Conservation (phyloP, 176 grass and related monocot genomes). For the Avena sativa region DNA sequence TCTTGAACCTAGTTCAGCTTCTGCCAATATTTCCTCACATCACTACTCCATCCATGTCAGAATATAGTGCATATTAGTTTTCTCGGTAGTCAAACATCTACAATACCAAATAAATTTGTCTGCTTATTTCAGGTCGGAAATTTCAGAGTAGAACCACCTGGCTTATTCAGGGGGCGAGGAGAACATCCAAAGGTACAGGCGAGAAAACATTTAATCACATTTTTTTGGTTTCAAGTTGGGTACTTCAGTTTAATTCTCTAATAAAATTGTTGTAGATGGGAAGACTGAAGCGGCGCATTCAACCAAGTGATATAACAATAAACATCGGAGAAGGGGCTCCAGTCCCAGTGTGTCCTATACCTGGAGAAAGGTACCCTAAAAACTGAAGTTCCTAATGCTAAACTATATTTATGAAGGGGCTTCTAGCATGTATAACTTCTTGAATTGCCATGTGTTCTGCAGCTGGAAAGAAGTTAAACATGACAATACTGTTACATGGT, state of each 20-base stretch:
- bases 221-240: background rate
- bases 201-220: background rate
- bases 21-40: background rate
- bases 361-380: slow-evolving; percentile 71
- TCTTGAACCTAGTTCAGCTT: background rate
- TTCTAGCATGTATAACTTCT: slow-evolving; percentile 23
- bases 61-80: background rate
- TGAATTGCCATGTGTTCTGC: slow-evolving; percentile 49
- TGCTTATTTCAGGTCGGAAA: slow-evolving; percentile 82
- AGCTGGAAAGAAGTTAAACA: slow-evolving; percentile 95
- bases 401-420: slow-evolving; percentile 5
- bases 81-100: background rate
- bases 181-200: slow-evolving; percentile 90
- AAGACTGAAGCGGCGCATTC: slow-evolving; percentile 84
- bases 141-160: slow-evolving; percentile 96
- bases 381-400: background rate
- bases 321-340: slow-evolving; percentile 70
- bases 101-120: background rate
- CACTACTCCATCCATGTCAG: background rate
- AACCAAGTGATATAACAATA: slow-evolving; percentile 92
- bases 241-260: slow-evolving; percentile 9
- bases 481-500: slow-evolving; percentile 97
- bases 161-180: slow-evolving; percentile 93
- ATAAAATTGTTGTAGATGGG: slow-evolving; percentile 75
- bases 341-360: slow-evolving; percentile 83